phyloP scores from a whole-genome alignment of 2,329 filamentous ascomycete species.

The Coniochaeta prunicola region DNA sequence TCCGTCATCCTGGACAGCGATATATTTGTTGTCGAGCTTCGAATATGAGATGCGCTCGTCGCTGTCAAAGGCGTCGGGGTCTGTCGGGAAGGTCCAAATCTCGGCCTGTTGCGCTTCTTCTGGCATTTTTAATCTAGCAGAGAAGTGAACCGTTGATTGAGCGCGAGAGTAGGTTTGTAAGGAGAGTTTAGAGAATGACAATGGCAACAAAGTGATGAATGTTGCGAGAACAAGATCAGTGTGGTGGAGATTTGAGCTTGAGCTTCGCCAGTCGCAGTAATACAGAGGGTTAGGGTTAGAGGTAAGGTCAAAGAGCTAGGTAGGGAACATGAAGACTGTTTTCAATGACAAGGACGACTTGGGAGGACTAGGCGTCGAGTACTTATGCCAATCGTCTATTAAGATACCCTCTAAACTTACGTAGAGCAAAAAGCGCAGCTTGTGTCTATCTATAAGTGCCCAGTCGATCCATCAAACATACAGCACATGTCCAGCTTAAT shows the following conservation, averaged over 20 bases:
- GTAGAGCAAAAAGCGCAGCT: background rate
- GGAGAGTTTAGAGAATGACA: no score
- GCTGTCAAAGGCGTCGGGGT: constrained; percentile 61
- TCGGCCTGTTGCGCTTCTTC: constrained; percentile 11
- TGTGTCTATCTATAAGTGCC: background rate
- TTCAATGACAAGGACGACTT: no score
- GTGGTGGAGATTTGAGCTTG: no score
- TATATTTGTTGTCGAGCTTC: constrained; percentile 72
- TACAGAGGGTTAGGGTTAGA: no score
- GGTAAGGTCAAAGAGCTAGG: no score
- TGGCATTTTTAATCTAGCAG: background rate
- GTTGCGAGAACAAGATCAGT: no score
- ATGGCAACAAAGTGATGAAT: no score
- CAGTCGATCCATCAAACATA: background rate
- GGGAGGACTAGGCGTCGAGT: no score
- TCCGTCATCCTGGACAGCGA: constrained; percentile 78
- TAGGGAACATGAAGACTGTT: no score
- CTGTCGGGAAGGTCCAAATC: constrained; percentile 43
- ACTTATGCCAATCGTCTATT: background rate
- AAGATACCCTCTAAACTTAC: background rate
- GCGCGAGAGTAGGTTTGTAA: no score
- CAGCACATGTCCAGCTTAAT: background rate
- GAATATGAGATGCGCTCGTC: constrained; percentile 85
- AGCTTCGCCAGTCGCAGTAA: no score
- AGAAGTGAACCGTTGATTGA: background rate